Base-by-base conservation (phyloP, 1,284 basidiomycete species). In the Apiotrichum veenhuisii region DNA sequence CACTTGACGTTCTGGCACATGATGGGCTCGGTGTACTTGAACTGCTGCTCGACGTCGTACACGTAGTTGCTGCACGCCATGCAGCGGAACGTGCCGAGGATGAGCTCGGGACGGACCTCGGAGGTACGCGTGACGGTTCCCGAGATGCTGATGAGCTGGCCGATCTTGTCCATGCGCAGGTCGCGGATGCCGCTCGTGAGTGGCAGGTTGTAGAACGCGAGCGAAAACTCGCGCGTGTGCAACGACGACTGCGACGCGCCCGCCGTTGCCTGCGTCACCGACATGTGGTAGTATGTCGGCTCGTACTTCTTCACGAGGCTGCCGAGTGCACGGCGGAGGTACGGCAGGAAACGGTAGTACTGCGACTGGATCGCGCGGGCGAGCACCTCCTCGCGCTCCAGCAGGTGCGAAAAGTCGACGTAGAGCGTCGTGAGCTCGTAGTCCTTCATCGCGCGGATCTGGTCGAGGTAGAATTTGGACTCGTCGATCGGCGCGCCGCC, bases 11-110 rank as follows among this genome's bases (percentile, higher is more conserved):
- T 98, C 2, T 89, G 91, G 75, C 96, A 99, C 56, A 98, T 82
- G 59, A 86, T 86, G 14, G 96, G 96, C 89, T 98, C 96, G 23
- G 96, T 99, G 76, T 98, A 98, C 76, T 97, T 98, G 84, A 98
- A 99, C 74, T 99, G 96, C 73, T 99, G 96, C 74, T 99, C 96
- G 52, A 99, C 87, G 67, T 98, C 94, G 58, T 88, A 85, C n/a
- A 97, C 87, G 10, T 87, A 80, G 38, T 88, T 89, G 52, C 85
- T 83, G 75, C 96, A 99, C 43, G 87, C 82, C 71, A 90, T 87
- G 71, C 96, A 99, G 47, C 88, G 85, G 74, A 98, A 98, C 54
- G 90, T 94, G 20, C 94, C 96, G 67, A 84, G 93, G 18, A 98
- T 81, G 44, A 99, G 79, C 77, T 99, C 96, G 3, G 96, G 96